Base-by-base conservation (phyloP, 2,329 filamentous ascomycete genomes). In the Exophiala calicioides region DNA sequence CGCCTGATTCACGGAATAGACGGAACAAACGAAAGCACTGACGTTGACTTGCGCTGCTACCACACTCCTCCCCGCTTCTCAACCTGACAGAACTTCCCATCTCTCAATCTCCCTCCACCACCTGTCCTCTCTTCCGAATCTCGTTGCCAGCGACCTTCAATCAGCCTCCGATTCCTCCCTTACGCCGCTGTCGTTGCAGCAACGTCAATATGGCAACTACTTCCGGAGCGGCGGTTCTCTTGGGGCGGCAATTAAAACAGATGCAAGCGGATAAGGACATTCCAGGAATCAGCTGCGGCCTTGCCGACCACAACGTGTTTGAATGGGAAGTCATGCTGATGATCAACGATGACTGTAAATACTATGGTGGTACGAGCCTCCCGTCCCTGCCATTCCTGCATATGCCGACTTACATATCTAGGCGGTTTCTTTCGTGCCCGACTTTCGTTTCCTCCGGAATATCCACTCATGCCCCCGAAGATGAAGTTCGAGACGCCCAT, bases 311-410 rank as follows among this genome's bases (percentile, higher is more conserved):
- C 67, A 86, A 95, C 65, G 83, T 97, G 7, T 96, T 96, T 58
- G 87, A 95, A 73, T 98, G 93, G 93, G 90, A 97, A 69, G 90
- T 97, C 15, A 95, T 96, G 87, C 81, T 98, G 52, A 97, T 98
- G 91, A 91, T 97, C 57, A 89, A 82, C 53, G 90, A 96, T 60
- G 90, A 95, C 64, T 90, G 87, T 70, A 91, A 90, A 70, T 87
- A 88, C 68, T 96, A 96, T 61, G 90, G 90, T 61, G 90, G 90
- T 91, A 71, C 48, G 80, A 30, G n/a, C 23, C 15, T 26, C 10
- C 18, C 5, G 9, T 44, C n/a, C 12, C 13, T 29, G 26, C 37
- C 13, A 9, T 12, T 18, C 3, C n/a, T 2, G 2, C 13, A 8
- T 2, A 19, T 32, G 37, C 41, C 52, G 46, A 50, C 35, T 12